Conservation (phyloP, 1,284 basidiomycete genomes). For the Irpex rosettiformis region DNA sequence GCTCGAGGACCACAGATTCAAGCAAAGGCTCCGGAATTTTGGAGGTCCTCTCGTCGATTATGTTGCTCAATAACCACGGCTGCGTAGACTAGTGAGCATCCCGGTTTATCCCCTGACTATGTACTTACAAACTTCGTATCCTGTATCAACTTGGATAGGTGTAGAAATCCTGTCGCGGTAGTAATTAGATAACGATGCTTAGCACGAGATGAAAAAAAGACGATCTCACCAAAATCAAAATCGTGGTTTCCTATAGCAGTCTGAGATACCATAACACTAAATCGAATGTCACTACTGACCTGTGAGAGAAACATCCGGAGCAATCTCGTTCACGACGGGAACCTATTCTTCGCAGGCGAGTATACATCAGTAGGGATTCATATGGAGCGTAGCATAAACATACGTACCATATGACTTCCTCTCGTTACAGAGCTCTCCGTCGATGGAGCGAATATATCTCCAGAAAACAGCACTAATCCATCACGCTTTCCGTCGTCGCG, state of each 20-base stretch:
- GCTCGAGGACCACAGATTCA: slow-evolving; percentile 63
- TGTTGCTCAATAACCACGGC: slow-evolving; percentile 79
- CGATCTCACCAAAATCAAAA: slow-evolving; percentile 62
- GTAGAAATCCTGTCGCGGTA: slow-evolving; percentile 62
- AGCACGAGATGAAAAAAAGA: not conserved
- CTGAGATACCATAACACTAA: not conserved
- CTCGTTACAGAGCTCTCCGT: slow-evolving; percentile 86
- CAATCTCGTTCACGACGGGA: slow-evolving; percentile 75
- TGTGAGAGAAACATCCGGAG: slow-evolving; percentile 64
- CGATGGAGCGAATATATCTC: slow-evolving; percentile 84
- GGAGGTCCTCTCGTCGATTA: slow-evolving; percentile 61
- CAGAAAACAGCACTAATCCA: slow-evolving; percentile 84
- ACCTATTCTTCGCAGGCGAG: slow-evolving; percentile 42
- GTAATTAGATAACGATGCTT: not conserved
- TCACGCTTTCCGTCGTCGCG: slow-evolving; percentile 53
- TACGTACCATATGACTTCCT: slow-evolving; percentile 85
- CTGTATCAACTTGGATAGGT: slow-evolving; percentile 70
- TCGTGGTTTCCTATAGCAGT: slow-evolving; percentile 70
- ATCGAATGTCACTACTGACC: slow-evolving; percentile 35
- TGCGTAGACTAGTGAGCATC: slow-evolving; percentile 22
- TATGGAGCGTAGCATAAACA: not conserved
- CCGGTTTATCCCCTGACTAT: not conserved
- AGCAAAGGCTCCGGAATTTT: slow-evolving; percentile 53
- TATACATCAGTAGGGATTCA: not conserved
- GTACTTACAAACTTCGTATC: slow-evolving; percentile 65